A percentile compares a stretch with the other conserved stretches of the same genome.
Evolutionary conservation across 1,139 yeast genomes (phyloP).

Genomic region (Kluyveromyces marxianus): DNA sequence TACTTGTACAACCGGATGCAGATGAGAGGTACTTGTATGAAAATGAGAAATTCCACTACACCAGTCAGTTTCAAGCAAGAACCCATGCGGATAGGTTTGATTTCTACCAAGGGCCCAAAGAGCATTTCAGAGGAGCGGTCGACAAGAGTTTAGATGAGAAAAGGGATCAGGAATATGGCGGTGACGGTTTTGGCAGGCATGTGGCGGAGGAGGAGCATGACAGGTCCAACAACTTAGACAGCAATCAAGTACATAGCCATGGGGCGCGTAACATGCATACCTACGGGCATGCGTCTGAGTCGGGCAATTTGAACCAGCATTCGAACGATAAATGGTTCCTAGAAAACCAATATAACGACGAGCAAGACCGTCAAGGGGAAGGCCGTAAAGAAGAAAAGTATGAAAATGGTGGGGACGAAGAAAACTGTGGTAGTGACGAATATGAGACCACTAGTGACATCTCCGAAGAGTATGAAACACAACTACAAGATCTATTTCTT

Average conservation of each 20-base stretch:
- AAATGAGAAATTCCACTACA: conserved; percentile 13
- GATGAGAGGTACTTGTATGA: conserved; percentile 11
- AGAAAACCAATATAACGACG: background rate
- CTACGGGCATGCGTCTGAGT: too few species aligned
- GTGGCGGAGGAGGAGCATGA: too few species aligned
- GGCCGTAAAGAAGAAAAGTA: conserved; percentile 3
- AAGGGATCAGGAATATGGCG: background rate
- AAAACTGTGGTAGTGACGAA: background rate
- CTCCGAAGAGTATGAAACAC: conserved; percentile 1
- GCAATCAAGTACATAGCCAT: background rate
- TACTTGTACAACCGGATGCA: conserved; percentile 4
- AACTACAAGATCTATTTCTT: conserved; percentile 10
- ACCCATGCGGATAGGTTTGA: conserved; percentile 24
- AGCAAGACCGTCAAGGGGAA: background rate
- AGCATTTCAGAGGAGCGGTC: background rate
- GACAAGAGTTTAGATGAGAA: background rate
- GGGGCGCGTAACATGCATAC: too few species aligned
- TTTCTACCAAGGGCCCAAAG: conserved; percentile 12
- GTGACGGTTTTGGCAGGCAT: conserved; percentile 3
- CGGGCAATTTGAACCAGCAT: too few species aligned
- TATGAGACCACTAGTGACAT: background rate
- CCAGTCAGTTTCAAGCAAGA: conserved; percentile 18
- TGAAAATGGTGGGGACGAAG: background rate
- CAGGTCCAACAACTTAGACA: background rate
- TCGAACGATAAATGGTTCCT: background rate